Evolutionary conservation across 129 eudicot species (phyloP), one percentile per base, ranked within the genome.

Genomic region (Flaveria ramosissima): DNA sequence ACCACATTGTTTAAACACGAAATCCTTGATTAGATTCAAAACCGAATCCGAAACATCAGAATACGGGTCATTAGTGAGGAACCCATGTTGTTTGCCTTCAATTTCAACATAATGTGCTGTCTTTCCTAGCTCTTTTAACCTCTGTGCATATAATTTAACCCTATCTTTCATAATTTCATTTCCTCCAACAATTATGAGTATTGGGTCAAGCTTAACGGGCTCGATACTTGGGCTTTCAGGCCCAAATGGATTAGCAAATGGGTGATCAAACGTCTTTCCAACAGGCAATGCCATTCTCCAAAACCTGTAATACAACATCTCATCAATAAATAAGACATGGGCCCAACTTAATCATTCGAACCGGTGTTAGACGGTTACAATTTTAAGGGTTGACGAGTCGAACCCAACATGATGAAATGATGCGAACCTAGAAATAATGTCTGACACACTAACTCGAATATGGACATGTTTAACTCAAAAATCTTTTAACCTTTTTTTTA

Each of bases 181-280:
- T 14, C 88, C 92, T 36, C 96, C 98, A 0, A 73, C 88, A 0
- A 90, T 61, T 41, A 90, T 74, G 23, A 93, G 70, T 56, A 93
- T 83, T 17, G 96, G 98, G 72, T 83, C 98, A 45, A 93, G 96
- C 43, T 56, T 24, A 21, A 86, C 32, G 1, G n/a, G 2, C 19
- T 88, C 91, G 20, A 90, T 85, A 69, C 62, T 88, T 32, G 86
- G 88, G 78, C 96, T 90, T 2, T 10, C 12, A 1, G 92, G 90
- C 24, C 96, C 98, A 50, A 93, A 90, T 36, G 98, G 98, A 71
- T 93, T 93, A 21, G 98, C 96, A 48, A 78, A 71, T 11, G 98
- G 96, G 30, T 93, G 83, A 76, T 90, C 98, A 14, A 73, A 39
- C 13, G 80, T 85, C 20, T 36, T 43, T 12, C 96, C 98, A 14